Evolutionary conservation across 2,329 filamentous ascomycete species (phyloP), one percentile per base, ranked within the genome.

Genomic region (Fusarium sp.): DNA sequence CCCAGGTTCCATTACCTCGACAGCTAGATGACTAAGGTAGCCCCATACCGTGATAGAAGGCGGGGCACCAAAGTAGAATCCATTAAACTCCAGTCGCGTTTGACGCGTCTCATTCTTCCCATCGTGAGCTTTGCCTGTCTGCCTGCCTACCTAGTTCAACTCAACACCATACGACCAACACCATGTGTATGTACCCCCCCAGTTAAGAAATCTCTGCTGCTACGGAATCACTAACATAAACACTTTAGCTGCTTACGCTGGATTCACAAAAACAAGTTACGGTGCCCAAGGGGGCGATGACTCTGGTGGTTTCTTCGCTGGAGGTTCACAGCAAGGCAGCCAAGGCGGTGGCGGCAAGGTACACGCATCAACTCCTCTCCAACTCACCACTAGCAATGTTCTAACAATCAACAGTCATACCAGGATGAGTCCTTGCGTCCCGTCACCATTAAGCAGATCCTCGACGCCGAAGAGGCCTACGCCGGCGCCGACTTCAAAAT

Each of bases 381-480:
- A 39, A 23, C 45, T 23, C 16, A 9, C 19, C 21, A 19, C 23
- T 7, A 49, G 7, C 13, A 51, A 23, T 31, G 16, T 19, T 34
- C 71, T 75, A 23, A 74, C 49, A 5, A 21, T 1, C 14, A 25
- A 10, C 63, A 89, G 85, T 82, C 84, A 64, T 91, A 91, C 78
- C 86, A 87, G 73, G 93, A 97, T 80, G 93, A 98, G 75, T 94
- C 93, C 21, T 87, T 99, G 54, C 92, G 96, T 45, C 94, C 96
- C 2, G 92, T 98, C 48, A 99, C 96, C 13, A 93, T 98, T 82
- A 98, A 98, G 81, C 96, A 99, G 82, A 88, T 98, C 61, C 84
- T 94, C 77, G 93, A 97, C 69, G 93, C 93, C 69, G 86, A 91
- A 69, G 91, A 93, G 81, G 88, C 90, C 41, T 91, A 92, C 78